Evolutionary conservation across 164 flowering plant genomes (phyloP), one percentile per base, ranked within the genome.

Genomic region (Protea cynaroides): DNA sequence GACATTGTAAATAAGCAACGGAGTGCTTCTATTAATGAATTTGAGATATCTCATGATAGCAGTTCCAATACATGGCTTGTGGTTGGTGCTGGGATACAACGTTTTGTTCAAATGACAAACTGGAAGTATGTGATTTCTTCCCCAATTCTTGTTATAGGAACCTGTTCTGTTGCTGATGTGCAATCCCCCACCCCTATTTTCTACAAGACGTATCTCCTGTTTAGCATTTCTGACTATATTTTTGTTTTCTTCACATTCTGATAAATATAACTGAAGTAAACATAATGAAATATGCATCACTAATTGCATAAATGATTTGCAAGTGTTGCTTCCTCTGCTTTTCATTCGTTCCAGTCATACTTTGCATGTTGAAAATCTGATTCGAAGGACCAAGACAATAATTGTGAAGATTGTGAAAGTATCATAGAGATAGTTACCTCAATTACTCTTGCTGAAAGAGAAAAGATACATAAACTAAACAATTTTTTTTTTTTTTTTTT

Each of bases 61-160:
- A 50, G 72, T 68, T 73, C 85, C 53, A 72, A 65, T 57, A 80
- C 83, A 34, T 94, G 97, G 97, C 80, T 81, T 77, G 90, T 94
- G 38, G 77, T 54, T 63, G 99, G 99, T 78, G 64, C 86, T 12
- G 99, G 99, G 44, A 69, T 94, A 72, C 84, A 85, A 58, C 95
- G 97, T 44, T 94, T 94, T 77, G 84, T 94, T 71, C 98, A 89
- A 77, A 94, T 94, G 97, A 94, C 98, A 68, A 90, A 91, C 69
- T 94, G 98, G 98, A 78, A 88, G 98, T 94, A 76, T 23, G 86
- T 46, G 19, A 55, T 61, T 52, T 56, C 55, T 56, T 29, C 55
- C 15, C 37, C 21, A 34, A 10, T 65, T 56, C 19, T 40, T 49
- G 11, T 63, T 52, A 7, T 54, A 17, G 22, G 25, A 8, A 53